phyloP scores from a whole-genome alignment of 2,329 filamentous ascomycete genomes.

The Colletotrichum tabaci region DNA sequence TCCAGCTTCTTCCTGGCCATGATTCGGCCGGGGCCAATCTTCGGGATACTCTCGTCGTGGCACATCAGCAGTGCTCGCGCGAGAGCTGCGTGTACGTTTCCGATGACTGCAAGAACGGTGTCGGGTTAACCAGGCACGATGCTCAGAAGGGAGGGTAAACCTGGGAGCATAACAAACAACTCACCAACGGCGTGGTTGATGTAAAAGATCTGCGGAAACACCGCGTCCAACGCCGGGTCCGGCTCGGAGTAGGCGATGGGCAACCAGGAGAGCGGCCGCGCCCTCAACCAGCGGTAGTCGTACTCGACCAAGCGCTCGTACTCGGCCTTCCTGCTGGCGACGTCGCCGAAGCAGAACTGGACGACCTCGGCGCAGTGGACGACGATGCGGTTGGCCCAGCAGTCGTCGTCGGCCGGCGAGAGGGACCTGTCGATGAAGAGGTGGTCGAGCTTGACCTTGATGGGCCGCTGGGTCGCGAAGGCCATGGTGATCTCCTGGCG shows the following conservation, averaged over 20 bases:
- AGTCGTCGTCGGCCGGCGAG: constrained; percentile 61
- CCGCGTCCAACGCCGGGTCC: constrained; percentile 50
- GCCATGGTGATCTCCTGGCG: constrained; percentile 73
- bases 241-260: constrained; percentile 65
- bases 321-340: constrained; percentile 47
- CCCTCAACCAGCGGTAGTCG: constrained; percentile 61
- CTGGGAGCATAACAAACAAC: background rate
- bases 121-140: background rate
- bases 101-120: constrained; percentile 61
- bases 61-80: constrained; percentile 70
- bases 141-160: too few relatives aligned
- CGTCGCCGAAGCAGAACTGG: constrained; percentile 71
- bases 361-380: constrained; percentile 75
- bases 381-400: constrained; percentile 74
- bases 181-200: constrained; percentile 68
- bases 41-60: constrained; percentile 68
- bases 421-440: constrained; percentile 67
- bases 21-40: constrained; percentile 58
- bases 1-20: constrained; percentile 54
- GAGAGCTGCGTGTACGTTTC: constrained; percentile 72
- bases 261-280: constrained; percentile 65
- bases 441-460: constrained; percentile 64
- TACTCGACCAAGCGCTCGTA: constrained; percentile 64
- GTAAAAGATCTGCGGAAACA: constrained; percentile 73
- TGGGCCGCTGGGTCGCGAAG: constrained; percentile 61